phyloP scores from a whole-genome alignment of 371 early-diverging fungal species.

The Lichtheimia ornata region DNA sequence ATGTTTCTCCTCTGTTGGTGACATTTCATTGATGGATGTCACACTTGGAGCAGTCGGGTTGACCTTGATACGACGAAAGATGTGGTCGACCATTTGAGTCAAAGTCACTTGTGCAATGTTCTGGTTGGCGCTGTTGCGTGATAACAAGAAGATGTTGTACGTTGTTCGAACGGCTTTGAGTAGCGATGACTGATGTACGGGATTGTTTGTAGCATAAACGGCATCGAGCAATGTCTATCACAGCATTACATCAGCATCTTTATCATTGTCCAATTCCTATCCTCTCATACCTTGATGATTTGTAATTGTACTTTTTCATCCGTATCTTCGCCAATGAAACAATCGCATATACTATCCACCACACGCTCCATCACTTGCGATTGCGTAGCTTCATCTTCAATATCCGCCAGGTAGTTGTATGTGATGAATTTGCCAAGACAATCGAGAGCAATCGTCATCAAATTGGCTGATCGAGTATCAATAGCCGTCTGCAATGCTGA shows the following conservation, averaged over 20 bases:
- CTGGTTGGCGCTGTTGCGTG: conserved; percentile 76
- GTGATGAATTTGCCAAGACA: conserved; percentile 79
- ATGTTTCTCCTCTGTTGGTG: conserved; percentile 9
- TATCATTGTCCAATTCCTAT: conserved; percentile 4
- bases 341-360: conserved; percentile 59
- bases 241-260: conserved; percentile 22
- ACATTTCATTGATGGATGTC: conserved; percentile 12
- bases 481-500: conserved; percentile 63
- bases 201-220: conserved; percentile 67
- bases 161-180: conserved; percentile 82
- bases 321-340: conserved; percentile 68
- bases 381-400: conserved; percentile 45
- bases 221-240: conserved; percentile 81
- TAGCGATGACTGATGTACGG: conserved; percentile 77
- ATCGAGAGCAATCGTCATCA: conserved; percentile 65
- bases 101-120: conserved; percentile 86
- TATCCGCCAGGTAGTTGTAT: conserved; percentile 66
- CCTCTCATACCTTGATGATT: conserved; percentile 63
- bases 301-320: conserved; percentile 78
- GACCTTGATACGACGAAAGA: conserved; percentile 67
- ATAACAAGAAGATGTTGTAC: conserved; percentile 71
- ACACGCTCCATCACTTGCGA: conserved; percentile 57
- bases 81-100: conserved; percentile 87
- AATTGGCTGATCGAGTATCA: conserved; percentile 51
- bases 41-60: conserved; percentile 17